A percentile compares a stretch with the other conserved stretches of the same genome.
Conservation (phyloP, 805 yeast genomes). For the Candida maesae region DNA sequence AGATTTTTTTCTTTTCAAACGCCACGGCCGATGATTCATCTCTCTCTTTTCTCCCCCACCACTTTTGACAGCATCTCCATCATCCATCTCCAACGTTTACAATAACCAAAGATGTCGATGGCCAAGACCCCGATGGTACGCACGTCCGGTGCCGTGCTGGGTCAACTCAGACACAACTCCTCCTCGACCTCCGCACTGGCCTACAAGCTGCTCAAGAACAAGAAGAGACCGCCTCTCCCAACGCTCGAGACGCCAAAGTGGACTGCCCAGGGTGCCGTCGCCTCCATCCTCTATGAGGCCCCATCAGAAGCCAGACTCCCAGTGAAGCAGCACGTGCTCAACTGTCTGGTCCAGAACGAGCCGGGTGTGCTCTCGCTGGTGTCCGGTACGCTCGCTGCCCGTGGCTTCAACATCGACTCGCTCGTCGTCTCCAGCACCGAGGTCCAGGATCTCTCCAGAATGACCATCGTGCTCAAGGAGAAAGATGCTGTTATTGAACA, state of each 20-base stretch:
- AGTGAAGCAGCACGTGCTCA: conserved; percentile 81
- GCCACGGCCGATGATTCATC: conserved; percentile 6
- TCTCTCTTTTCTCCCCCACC: neutral
- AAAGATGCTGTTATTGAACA: conserved; percentile 96
- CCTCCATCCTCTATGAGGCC: conserved; percentile 91
- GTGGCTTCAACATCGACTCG: conserved; percentile 98
- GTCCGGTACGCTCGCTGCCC: conserved; percentile 93
- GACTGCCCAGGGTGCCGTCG: conserved; percentile 96
- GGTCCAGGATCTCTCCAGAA: conserved; percentile 89
- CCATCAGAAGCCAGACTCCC: conserved; percentile 56
- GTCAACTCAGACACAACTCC: conserved; percentile 29
- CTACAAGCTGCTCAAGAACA: conserved; percentile 83
- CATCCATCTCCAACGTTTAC: too few species aligned
- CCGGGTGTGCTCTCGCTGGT: conserved; percentile 95
- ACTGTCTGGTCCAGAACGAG: conserved; percentile 97
- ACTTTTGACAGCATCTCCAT: neutral
- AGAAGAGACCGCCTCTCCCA: conserved; percentile 85
- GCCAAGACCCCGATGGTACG: conserved; percentile 10
- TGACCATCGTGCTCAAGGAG: conserved; percentile 94
- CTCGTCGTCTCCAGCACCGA: conserved; percentile 96
- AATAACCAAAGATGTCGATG: conserved; percentile 2
- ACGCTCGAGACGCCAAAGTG: conserved; percentile 90
- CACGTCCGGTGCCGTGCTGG: conserved; percentile 9
- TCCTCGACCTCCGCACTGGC: conserved; percentile 93
- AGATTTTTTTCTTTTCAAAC: conserved; percentile 5